A percentile compares a stretch with the other conserved stretches of the same genome.
Evolutionary conservation across 495 filamentous ascomycete genomes (phyloP).

Genomic region (Neurospora terricola): DNA sequence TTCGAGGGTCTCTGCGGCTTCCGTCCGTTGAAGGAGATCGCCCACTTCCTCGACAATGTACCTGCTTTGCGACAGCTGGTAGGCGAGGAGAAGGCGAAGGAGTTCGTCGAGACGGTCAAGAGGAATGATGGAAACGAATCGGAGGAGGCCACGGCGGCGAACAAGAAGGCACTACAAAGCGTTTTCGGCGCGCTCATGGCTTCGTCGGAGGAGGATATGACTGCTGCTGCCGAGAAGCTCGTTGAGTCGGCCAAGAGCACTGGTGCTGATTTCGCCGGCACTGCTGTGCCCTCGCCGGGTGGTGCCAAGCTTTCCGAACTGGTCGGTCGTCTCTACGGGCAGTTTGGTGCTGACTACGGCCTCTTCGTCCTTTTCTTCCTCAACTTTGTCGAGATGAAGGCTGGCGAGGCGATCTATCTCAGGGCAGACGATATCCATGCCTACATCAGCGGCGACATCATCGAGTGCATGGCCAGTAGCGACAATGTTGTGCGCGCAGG

Average conservation of each 20-base stretch:
- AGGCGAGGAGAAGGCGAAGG: conserved; percentile 54
- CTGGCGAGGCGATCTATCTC: conserved; percentile 92
- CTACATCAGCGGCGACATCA: conserved; percentile 91
- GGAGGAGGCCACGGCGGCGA: conserved; percentile 39
- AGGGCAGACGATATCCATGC: conserved; percentile 95
- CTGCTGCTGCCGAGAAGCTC: conserved; percentile 53
- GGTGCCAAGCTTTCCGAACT: conserved; percentile 67
- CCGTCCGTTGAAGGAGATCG: conserved; percentile 74
- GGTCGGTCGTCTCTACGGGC: conserved; percentile 58
- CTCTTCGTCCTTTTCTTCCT: conserved; percentile 39
- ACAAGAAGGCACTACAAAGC: conserved; percentile 71
- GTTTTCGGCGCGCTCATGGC: conserved; percentile 76
- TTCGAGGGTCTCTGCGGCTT: conserved; percentile 97
- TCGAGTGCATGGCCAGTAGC: conserved; percentile 97
- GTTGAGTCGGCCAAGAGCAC: conserved; percentile 58
- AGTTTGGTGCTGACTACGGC: conserved; percentile 36
- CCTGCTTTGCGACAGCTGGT: conserved; percentile 66
- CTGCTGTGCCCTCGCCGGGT: conserved; percentile 5
- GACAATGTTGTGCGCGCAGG: conserved; percentile 97
- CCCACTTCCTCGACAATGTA: conserved; percentile 70
- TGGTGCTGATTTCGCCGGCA: conserved; percentile 51
- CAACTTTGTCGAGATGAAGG: conserved; percentile 45
- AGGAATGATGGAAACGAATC: conserved; percentile 49
- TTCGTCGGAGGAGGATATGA: conserved; percentile 53
- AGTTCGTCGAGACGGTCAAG: conserved; percentile 59